Percentiles rank a stretch among this genome's conserved stretches.
Conservation (phyloP, 257 asterid genomes). For the Gentiana macrophylla region DNA sequence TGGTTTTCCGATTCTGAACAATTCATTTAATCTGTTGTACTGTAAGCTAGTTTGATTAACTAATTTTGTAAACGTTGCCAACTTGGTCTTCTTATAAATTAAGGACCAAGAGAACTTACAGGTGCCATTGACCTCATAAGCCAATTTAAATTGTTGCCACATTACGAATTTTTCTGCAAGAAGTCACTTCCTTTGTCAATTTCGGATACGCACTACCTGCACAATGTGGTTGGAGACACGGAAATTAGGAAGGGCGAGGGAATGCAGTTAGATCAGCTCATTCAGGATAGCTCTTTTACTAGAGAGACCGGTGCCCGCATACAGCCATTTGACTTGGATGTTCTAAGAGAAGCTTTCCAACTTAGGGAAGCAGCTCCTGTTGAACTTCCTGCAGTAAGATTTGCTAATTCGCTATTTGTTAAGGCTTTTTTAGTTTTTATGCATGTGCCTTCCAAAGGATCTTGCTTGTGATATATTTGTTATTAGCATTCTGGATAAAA, state of each 20-base stretch:
- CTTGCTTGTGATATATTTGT: no score
- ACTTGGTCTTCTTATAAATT: constrained; percentile 18
- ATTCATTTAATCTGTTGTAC: no score
- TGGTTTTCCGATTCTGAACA: no score
- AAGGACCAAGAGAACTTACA: constrained; percentile 94
- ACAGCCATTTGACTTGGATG: constrained; percentile 72
- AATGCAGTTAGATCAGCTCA: constrained; percentile 86
- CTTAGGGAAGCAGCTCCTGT: constrained; percentile 74
- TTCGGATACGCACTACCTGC: constrained; percentile 89
- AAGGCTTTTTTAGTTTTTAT: neutral
- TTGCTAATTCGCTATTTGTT: constrained; percentile 8
- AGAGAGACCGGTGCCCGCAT: constrained; percentile 56
- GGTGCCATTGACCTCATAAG: constrained; percentile 91
- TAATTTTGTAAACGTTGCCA: neutral
- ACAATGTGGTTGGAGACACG: constrained; percentile 89
- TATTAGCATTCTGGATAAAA: no score
- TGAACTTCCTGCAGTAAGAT: constrained; percentile 67
- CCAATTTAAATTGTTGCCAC: constrained; percentile 79
- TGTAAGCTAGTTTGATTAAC: no score
- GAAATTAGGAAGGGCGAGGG: constrained; percentile 95
- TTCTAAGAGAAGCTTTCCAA: constrained; percentile 77
- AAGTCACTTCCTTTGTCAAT: constrained; percentile 73
- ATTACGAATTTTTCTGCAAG: constrained; percentile 89
- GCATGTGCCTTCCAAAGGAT: no score
- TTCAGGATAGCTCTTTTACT: constrained; percentile 43